phyloP scores from a whole-genome alignment of 352 stramenopile genomes.

The Pythium monospermum region DNA sequence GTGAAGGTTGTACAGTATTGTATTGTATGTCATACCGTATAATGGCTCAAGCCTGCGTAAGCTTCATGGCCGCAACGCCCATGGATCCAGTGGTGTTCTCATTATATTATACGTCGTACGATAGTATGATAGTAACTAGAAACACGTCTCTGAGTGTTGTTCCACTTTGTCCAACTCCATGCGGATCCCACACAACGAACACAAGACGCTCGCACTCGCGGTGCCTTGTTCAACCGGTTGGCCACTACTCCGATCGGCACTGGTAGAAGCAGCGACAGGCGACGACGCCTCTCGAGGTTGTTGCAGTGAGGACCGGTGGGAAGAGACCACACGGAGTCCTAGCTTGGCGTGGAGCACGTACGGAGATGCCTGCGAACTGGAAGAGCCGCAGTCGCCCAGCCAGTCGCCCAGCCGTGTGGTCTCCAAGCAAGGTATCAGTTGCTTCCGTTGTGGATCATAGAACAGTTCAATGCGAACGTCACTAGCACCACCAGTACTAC shows the following conservation, averaged over 20 bases:
- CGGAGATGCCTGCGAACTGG: neutral
- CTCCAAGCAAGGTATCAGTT: conserved; percentile 10
- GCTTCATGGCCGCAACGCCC: too few species aligned
- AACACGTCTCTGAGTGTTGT: conserved; percentile 34
- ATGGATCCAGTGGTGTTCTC: too few species aligned
- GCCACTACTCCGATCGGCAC: neutral
- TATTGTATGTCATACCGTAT: too few species aligned
- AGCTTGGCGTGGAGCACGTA: conserved; percentile 17
- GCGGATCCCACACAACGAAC: conserved; percentile 30
- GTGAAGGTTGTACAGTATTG: too few species aligned
- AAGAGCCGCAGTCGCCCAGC: too few species aligned
- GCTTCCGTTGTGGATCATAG: conserved; percentile 14
- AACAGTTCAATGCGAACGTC: conserved; percentile 24
- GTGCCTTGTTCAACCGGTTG: neutral
- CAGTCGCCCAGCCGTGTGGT: neutral
- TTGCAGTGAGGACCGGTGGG: conserved; percentile 2
- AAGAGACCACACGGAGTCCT: conserved; percentile 15
- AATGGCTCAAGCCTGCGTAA: too few species aligned
- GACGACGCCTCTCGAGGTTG: neutral
- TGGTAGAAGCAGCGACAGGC: neutral
- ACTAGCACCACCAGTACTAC: neutral
- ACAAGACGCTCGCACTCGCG: conserved; percentile 26
- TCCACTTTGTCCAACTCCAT: conserved; percentile 32
- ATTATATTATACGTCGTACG: neutral
- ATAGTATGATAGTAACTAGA: neutral